phyloP scores from a whole-genome alignment of 1,284 basidiomycete species.

The Calocybe gambosa region DNA sequence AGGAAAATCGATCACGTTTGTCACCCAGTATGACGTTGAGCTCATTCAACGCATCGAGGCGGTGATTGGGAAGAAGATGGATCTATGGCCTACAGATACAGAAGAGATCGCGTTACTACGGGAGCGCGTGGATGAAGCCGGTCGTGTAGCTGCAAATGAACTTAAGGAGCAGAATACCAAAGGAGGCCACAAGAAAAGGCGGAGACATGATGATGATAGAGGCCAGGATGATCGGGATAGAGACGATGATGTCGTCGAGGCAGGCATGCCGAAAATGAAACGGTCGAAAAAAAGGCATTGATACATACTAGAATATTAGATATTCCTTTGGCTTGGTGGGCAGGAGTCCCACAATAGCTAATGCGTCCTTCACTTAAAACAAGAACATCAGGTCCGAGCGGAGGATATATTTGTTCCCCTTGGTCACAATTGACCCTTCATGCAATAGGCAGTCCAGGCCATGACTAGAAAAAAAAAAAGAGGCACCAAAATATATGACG shows the following conservation, averaged over 20 bases:
- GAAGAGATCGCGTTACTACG: constrained; percentile 86
- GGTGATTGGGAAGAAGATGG: constrained; percentile 91
- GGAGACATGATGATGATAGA: constrained; percentile 39
- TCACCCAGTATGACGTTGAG: constrained; percentile 98
- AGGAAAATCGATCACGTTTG: constrained; percentile 93
- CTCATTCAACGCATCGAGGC: constrained; percentile 91
- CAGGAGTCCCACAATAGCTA: too few relatives aligned
- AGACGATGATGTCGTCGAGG: constrained; percentile 83
- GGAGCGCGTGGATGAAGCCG: constrained; percentile 89
- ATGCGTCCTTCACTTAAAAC: background rate
- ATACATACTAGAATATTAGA: constrained; percentile 14
- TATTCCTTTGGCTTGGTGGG: too few relatives aligned
- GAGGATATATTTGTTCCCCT: constrained; percentile 72
- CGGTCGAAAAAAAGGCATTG: constrained; percentile 36
- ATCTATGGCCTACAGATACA: constrained; percentile 84
- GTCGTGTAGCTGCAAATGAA: constrained; percentile 77
- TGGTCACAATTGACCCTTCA: constrained; percentile 63
- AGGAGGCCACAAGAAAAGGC: constrained; percentile 46
- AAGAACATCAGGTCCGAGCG: constrained; percentile 74
- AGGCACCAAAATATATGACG: background rate
- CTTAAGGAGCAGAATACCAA: constrained; percentile 60
- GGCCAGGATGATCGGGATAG: constrained; percentile 71
- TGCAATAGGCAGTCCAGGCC: constrained; percentile 74
- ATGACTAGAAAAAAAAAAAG: constrained; percentile 38
- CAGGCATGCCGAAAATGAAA: constrained; percentile 55